phyloP scores from a whole-genome alignment of 805 yeast genomes.

The Yarrowia sp. region DNA sequence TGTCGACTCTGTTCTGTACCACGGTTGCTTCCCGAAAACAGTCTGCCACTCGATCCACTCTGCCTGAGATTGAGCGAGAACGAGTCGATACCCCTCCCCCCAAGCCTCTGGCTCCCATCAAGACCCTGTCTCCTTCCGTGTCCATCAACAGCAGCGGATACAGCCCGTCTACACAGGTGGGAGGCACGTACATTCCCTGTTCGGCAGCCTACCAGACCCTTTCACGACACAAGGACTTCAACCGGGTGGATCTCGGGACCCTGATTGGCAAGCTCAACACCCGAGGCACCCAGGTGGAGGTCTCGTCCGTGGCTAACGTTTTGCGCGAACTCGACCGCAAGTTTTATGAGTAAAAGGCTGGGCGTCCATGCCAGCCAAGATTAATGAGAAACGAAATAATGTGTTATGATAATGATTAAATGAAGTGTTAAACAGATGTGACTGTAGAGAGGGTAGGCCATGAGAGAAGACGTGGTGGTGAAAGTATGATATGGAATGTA shows the following conservation, averaged over 20 bases:
- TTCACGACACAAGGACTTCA: constrained; percentile 79
- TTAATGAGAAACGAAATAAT: constrained; percentile 35
- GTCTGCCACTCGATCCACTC: constrained; percentile 34
- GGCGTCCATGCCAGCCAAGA: constrained; percentile 6
- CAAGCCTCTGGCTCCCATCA: constrained; percentile 20
- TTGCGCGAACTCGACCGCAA: constrained; percentile 80
- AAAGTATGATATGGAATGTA: too few relatives aligned
- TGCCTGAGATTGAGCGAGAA: constrained; percentile 23
- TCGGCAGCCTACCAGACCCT: constrained; percentile 89
- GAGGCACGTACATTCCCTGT: constrained; percentile 73
- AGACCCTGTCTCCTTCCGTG: constrained; percentile 33
- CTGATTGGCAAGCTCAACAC: constrained; percentile 78
- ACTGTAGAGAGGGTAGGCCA: too few relatives aligned
- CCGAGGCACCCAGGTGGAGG: constrained; percentile 89
- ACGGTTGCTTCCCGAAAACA: constrained; percentile 65
- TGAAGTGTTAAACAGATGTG: background rate
- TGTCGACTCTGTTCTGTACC: constrained; percentile 87
- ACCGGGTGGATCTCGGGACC: constrained; percentile 72
- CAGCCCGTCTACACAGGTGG: constrained; percentile 37
- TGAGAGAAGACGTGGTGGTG: too few relatives aligned
- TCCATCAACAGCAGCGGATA: constrained; percentile 34
- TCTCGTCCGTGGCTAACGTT: constrained; percentile 86
- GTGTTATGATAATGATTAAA: constrained; percentile 35
- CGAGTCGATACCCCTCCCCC: constrained; percentile 36
- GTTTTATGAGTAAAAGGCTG: constrained; percentile 54